Base-by-base conservation (phyloP, 257 asterid species). In the Echium plantagineum region DNA sequence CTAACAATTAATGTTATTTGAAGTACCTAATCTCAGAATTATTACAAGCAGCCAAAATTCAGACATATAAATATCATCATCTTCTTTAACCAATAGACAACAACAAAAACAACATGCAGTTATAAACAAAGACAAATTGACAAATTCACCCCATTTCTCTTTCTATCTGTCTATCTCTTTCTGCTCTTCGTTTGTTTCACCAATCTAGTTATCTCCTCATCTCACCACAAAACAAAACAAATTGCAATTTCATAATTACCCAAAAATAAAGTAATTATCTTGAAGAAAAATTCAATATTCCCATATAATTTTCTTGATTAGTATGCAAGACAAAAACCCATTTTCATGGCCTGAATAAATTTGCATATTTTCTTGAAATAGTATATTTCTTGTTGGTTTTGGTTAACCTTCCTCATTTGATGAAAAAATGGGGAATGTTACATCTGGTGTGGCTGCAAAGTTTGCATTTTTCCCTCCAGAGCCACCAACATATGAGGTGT, bases 381-480 rank as follows among this genome's bases (percentile, higher is more conserved):
- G 2, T 2, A 7, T 38, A 2, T 42, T 26, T 6, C 24, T 22
- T 56, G 32, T 28, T 16, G 30, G 58, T 12, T 16, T 16, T 16
- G 22, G 8, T 52, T 52, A 1, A 9, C 17, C 8, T 20, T 16
- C 57, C 8, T n/a, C 5, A 53, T 53, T 53, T 21, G 57, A 21
- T 53, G 57, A 21, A 72, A 91, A 21, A 72, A 91, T 93, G 99
- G 99, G 99, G 63, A 93, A 89, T 76, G 96, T 89, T 75, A 93
- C 99, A 63, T 90, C 99, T 21, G 77, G 67, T 78, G 94, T 93
- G 65, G 99, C 99, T 32, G 85, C 99, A 62, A 93, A 86, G 71
- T 93, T 93, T 60, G 99, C 99, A 13, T 93, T 93, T 73, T 93
- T 93, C 48, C 99, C 97, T 26, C 99, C 99, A 52, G 87, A 89